Evolutionary conservation across 495 filamentous ascomycete genomes (phyloP), one percentile per base, ranked within the genome.

Genomic region (Bacidia gigantensis): DNA sequence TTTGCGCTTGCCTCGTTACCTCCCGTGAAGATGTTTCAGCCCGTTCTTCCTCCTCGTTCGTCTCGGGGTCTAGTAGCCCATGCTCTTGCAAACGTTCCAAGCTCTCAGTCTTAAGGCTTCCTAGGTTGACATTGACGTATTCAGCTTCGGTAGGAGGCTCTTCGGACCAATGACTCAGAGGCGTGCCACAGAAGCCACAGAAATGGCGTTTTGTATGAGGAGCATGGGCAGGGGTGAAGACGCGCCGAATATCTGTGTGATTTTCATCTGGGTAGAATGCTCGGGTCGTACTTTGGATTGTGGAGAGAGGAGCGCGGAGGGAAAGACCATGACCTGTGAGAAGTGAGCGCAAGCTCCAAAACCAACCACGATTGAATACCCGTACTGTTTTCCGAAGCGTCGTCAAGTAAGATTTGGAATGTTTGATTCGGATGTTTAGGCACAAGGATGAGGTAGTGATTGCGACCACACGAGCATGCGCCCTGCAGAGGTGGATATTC

Each of bases 111-210:
- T 69, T 58, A 44, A 95, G 68, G 56, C 80, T 87, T 3, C 83
- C 83, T 24, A 95, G 71, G 2, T 86, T 79, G 42, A 94, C 65
- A 24, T 73, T 76, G 62, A 95, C 86, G 56, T 72, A 87, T 11
- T 89, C 78, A 3, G 80, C 80, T 59, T 89, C 84, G 29, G 71
- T 74, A 0, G 56, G 62, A 0, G 84, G 82, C 11, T 75, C 60
- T 61, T 93, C 87, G 47, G 78, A 80, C 88, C 88, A 94, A 56
- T 81, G 83, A 0, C 78, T 80, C 40, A 95, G 69, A 3, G 81
- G 81, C 1, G 86, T 90, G 18, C 89, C 89, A 62, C 89, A 94
- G 68, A 84, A 89, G 0, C 89, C 89, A 65, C 89, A 95, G 66
- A 95, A 95, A 49, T 85, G 78, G 44, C 86, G 82, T 62, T 79